Base-by-base conservation (phyloP, 2,329 filamentous ascomycete genomes). In the Cladobotryum mycophilum region DNA sequence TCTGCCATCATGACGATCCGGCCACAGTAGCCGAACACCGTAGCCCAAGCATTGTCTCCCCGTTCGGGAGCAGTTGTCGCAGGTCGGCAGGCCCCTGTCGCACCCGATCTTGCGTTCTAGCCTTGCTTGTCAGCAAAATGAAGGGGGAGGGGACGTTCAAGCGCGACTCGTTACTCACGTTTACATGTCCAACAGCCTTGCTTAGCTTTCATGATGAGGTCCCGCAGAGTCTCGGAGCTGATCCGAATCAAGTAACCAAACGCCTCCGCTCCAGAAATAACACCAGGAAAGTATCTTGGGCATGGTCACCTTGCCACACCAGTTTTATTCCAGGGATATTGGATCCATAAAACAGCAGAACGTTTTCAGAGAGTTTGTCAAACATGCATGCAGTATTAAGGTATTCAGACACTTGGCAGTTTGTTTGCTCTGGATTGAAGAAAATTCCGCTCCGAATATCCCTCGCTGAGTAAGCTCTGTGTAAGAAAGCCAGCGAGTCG, bases 31-130 rank as follows among this genome's bases (percentile, higher is more conserved):
- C 38, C 72, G 71, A 37, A 75, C 59, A 4, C 67, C 70, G 54
- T 76, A 76, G 40, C 73, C 72, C 48, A 68, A 52, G 56, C 73
- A 76, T 52, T 62, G 50, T 53, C 73, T 66, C 15, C 67, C 66
- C 2, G 72, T 70, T 18, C 68, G 65, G 13, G 62, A 60, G 55
- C 74, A 76, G 56, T 74, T 75, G 43, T 67, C 62, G 61, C 74
- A 76, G 18, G 58, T 55, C 3, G 74, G 73, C 20, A 69, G 61
- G 13, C 62, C 60, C 47, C 68, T 67, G 59, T 76, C 74, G 54
- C 74, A 76, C 41, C 72, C 72, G 52, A 76, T 70, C 58, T 76
- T 76, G 50, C 72, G 71, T 53, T 67, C 73, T 76, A 58, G 38
- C 38, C 36, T 17, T 43, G 20, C 40, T n/a, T 25, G 45, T 45